Evolutionary conservation across 768 basidiomycete species (phyloP).

Genomic region (Neoboletus brunneissimus): DNA sequence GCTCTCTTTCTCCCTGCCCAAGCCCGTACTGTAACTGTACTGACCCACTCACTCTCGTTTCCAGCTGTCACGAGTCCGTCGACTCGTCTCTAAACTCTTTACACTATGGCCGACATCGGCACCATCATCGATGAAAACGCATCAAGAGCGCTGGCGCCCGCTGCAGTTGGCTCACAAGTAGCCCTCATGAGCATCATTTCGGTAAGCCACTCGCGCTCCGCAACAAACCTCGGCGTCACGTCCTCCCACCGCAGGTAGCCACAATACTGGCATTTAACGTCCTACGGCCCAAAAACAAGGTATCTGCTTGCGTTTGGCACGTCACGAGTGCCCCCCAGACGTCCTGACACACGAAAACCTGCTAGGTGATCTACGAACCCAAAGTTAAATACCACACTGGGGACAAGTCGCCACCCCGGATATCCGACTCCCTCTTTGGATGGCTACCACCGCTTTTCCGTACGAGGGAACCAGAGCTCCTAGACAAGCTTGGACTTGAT

Average conservation of each 20-base stretch:
- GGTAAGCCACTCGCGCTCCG: constrained; percentile 46
- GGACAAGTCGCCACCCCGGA: constrained; percentile 72
- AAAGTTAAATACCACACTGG: constrained; percentile 89
- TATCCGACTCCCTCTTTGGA: constrained; percentile 79
- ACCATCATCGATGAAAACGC: constrained; percentile 33
- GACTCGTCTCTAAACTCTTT: constrained; percentile 16
- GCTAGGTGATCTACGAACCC: constrained; percentile 84
- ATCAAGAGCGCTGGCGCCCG: constrained; percentile 70
- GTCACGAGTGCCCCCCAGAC: neutral
- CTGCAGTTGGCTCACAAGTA: constrained; percentile 77
- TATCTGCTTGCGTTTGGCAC: constrained; percentile 19
- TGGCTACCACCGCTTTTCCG: constrained; percentile 87
- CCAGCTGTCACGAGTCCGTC: constrained; percentile 10
- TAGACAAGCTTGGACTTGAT: constrained; percentile 88
- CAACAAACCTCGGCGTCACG: too few species aligned
- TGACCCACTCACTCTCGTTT: constrained; percentile 20
- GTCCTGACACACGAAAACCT: neutral
- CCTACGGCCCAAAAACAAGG: constrained; percentile 88
- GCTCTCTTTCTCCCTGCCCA: neutral
- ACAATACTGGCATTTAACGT: constrained; percentile 78
- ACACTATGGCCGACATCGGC: constrained; percentile 32
- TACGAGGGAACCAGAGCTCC: constrained; percentile 83
- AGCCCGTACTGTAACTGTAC: constrained; percentile 10
- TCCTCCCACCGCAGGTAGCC: constrained; percentile 42
- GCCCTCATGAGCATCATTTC: constrained; percentile 70